Evolutionary conservation across 805 yeast species (phyloP).

Genomic region (Teunomyces lycoperdinae): DNA sequence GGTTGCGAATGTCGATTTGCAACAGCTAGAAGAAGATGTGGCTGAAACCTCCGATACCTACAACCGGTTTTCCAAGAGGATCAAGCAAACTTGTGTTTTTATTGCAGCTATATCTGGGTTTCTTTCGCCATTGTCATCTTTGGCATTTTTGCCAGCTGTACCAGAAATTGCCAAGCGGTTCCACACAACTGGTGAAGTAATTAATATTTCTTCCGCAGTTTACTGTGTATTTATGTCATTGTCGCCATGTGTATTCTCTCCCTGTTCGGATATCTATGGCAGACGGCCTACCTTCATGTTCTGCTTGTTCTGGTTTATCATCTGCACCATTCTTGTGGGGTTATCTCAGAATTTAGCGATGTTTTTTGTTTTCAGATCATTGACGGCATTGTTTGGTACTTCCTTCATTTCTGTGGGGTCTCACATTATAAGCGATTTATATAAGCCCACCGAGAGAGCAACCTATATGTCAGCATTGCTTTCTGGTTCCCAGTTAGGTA

Average conservation of each 20-base stretch:
- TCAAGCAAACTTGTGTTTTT: constrained; percentile 13
- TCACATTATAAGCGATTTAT: constrained; percentile 49
- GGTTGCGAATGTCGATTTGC: neutral
- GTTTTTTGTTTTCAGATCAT: constrained; percentile 51
- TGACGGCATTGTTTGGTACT: constrained; percentile 54
- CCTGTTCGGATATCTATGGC: constrained; percentile 54
- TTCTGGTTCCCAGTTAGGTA: constrained; percentile 52
- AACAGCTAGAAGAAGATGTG: neutral
- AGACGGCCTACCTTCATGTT: constrained; percentile 42
- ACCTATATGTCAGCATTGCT: constrained; percentile 48
- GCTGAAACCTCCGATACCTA: constrained; percentile 9
- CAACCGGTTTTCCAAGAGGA: constrained; percentile 10
- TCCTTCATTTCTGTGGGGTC: constrained; percentile 56
- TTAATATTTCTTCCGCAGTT: constrained; percentile 50
- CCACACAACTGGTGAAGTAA: constrained; percentile 44
- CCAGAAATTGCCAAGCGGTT: constrained; percentile 46
- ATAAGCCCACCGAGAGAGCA: constrained; percentile 50
- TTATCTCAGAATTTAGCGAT: constrained; percentile 50
- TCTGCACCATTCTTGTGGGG: constrained; percentile 33
- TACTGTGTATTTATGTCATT: constrained; percentile 51
- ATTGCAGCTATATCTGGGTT: constrained; percentile 23
- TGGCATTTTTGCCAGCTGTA: constrained; percentile 52
- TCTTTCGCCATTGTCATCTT: constrained; percentile 42
- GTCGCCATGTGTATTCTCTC: constrained; percentile 50
- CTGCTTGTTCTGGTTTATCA: constrained; percentile 31